Evolutionary conservation across 345 rosid species (phyloP), one percentile per base, ranked within the genome.

Genomic region (Barbarea vulgaris): DNA sequence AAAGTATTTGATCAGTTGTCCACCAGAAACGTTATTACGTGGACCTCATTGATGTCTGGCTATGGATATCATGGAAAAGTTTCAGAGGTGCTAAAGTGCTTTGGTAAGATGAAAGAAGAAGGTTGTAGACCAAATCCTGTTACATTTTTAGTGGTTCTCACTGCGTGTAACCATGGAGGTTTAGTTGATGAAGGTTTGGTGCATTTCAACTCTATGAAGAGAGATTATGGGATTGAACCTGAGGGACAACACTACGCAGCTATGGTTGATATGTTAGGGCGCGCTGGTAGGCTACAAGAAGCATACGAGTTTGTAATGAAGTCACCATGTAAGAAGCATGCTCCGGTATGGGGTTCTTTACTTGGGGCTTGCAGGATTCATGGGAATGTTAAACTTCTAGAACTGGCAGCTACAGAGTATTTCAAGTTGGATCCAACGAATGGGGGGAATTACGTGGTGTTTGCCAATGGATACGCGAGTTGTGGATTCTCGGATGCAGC

Each of bases 161-260:
- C 85, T 81, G 93, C 95, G 9, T 91, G 95, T 77, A 83, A 87
- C 78, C 91, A 84, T 80, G 88, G 87, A 74, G 93, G 95, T 76
- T 79, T 87, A 64, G 80, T 91, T 61, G 85, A 84, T 36, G 76
- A 89, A 72, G 97, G 87, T 17, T 22, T 74, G 87, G 73, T 36
- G 37, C 71, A 75, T 79, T 87, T 91, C 65, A 62, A 71, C 9
- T 89, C 82, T 7, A 89, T 89, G 90, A 68, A 80, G 39, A 80
- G 82, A 50, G 83, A 83, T 53, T 86, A 86, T 76, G 86, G 89
- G 53, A 85, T 89, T 52, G 77, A 72, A 21, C 95, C 90, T 12
- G 80, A 83, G 66, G 83, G 84, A 65, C 82, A 76, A 31, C 93
- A 91, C 70, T 89, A 89, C 70, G 93, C 95, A 36, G 88, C 82